Base-by-base conservation (phyloP, 345 rosid species). In the Rhodomyrtus tomentosa region DNA sequence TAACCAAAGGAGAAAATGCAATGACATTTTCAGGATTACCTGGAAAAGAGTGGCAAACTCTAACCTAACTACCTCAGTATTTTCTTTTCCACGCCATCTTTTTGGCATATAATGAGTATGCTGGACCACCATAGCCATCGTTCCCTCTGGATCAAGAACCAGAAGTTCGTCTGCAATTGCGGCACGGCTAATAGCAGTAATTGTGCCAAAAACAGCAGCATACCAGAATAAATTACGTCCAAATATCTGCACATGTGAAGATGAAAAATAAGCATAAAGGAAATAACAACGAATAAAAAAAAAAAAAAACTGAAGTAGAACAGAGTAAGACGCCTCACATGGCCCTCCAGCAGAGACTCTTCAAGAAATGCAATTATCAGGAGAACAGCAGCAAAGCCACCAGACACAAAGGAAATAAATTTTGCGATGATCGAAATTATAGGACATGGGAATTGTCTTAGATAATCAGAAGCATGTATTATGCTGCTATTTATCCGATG, bases 141-240 rank as follows among this genome's bases (percentile, higher is more conserved):
- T 92, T 73, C 95, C 98, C 89, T 94, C 98, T 25, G 98, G 98
- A 84, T 96, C 97, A 85, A 94, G 98, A 88, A 98, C 94, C 89
- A 94, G 89, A 85, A 94, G 91, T 85, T 95, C 98, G 83, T 98
- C 98, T n/a, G 93, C 81, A 40, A 96, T 87, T 56, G 98, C 99
- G 55, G 99, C 98, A 16, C 99, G 97, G 82, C 99, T 98, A 88
- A 96, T 90, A 79, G 99, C 99, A 84, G 99, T 96, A 86, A 98
- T 94, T 81, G 99, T 90, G 87, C 99, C 98, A 88, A 98, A 98
- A 55, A 98, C 98, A 83, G 99, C 99, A 82, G 97, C 97, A 90
- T 98, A 98, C 99, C 99, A 98, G 51, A 98, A 89, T 87, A 98
- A 91, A 87, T 96, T 95, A 91, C 99, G 99, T 51, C 99, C 99